Evolutionary conservation across 2,329 filamentous ascomycete species (phyloP).

Genomic region (Fusarium protoensiforme): DNA sequence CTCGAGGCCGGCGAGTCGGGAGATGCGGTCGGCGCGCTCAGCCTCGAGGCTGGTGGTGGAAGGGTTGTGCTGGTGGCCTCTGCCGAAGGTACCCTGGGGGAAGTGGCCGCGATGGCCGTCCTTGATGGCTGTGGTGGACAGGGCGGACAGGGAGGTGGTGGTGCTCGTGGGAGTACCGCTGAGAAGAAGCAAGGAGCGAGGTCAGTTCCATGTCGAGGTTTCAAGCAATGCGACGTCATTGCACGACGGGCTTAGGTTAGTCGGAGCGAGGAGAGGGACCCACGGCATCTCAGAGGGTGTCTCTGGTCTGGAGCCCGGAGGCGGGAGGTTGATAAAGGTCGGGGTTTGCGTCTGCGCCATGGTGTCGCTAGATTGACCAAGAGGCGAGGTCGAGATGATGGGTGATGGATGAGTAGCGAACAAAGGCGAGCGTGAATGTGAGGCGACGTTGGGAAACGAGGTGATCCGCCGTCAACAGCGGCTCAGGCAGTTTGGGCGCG

Average conservation of each 20-base stretch:
- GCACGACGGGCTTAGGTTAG: neutral
- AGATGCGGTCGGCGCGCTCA: constrained; percentile 94
- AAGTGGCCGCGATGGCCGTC: constrained; percentile 91
- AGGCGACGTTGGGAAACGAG: constrained; percentile 15
- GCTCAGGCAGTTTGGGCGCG: constrained; percentile 20
- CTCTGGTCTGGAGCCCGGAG: constrained; percentile 82
- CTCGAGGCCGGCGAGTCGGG: constrained; percentile 91
- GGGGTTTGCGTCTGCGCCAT: constrained; percentile 62
- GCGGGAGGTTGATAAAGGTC: constrained; percentile 85
- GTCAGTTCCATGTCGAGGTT: constrained; percentile 12
- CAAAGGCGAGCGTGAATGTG: neutral
- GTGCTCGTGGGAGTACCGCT: constrained; percentile 94
- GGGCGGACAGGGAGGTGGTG: constrained; percentile 88
- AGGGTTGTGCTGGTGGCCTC: constrained; percentile 68
- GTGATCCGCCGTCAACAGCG: constrained; percentile 14
- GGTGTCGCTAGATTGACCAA: constrained; percentile 9
- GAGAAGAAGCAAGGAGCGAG: constrained; percentile 17
- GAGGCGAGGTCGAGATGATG: neutral
- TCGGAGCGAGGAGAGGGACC: constrained; percentile 51
- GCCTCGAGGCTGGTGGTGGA: constrained; percentile 82
- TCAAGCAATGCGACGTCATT: neutral
- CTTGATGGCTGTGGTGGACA: constrained; percentile 96
- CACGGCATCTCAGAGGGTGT: constrained; percentile 93
- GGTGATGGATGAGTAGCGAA: neutral
- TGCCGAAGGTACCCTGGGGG: constrained; percentile 64